Percentiles rank a stretch among this genome's conserved stretches.
Evolutionary conservation across 192 early-diverging fungal genomes (phyloP).

Genomic region (Allomyces macrogynus): DNA sequence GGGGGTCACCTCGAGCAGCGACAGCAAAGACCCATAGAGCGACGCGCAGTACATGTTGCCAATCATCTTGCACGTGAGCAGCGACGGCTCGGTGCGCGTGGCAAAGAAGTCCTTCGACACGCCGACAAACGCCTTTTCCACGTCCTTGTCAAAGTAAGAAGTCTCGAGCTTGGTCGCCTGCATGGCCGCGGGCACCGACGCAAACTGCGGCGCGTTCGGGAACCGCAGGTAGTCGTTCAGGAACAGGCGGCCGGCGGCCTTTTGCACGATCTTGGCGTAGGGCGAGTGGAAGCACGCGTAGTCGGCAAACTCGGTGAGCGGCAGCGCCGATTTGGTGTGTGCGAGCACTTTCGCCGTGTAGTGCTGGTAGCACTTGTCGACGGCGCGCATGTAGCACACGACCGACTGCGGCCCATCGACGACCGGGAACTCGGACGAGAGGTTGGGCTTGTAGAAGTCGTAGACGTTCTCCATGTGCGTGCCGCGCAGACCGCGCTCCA

Average conservation of each 20-base stretch:
- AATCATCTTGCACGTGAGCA: conserved; percentile 66
- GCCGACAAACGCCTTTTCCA: conserved; percentile 80
- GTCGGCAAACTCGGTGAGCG: conserved; percentile 37
- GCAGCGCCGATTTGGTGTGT: conserved; percentile 11
- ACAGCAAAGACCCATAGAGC: conserved; percentile 50
- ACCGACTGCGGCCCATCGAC: conserved; percentile 92
- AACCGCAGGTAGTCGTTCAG: conserved; percentile 83
- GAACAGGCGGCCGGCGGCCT: conserved; percentile 72
- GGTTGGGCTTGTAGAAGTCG: conserved; percentile 99
- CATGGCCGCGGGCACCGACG: conserved; percentile 28
- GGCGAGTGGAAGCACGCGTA: conserved; percentile 89
- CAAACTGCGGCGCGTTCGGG: conserved; percentile 37
- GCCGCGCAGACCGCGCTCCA: conserved; percentile 68
- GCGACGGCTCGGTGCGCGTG: conserved; percentile 52
- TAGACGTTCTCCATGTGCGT: conserved; percentile 95
- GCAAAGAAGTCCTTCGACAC: conserved; percentile 54
- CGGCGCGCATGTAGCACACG: conserved; percentile 73
- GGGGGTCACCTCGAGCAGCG: conserved; percentile 52
- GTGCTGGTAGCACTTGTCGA: conserved; percentile 69
- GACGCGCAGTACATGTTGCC: conserved; percentile 87
- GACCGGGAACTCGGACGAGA: conserved; percentile 88
- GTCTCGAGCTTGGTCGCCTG: conserved; percentile 36
- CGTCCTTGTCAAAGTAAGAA: conserved; percentile 64
- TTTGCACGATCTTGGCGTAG: conserved; percentile 92
- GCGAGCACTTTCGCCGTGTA: conserved; percentile 53